Evolutionary conservation across 2,329 filamentous ascomycete species (phyloP), one percentile per base, ranked within the genome.

Genomic region (Epichloe sp.): DNA sequence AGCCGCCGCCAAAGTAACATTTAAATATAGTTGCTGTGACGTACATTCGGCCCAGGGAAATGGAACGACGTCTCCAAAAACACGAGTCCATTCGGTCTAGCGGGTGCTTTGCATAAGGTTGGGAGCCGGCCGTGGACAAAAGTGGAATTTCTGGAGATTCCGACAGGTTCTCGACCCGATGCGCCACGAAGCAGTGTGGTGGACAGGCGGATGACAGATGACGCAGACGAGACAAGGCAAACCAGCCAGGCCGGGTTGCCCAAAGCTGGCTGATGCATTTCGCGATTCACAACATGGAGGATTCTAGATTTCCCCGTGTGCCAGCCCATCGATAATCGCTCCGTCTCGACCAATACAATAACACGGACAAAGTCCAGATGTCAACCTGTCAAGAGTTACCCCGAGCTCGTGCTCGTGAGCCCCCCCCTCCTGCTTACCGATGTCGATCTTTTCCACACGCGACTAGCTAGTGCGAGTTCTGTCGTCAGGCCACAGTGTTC

Each of bases 91-190:
- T 19, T 42, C 40, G 40, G 40, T 19, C 26, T 26, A 26, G 21
- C 19, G 26, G 42, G 42, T 44, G 42, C 19, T 44, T 44, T 41
- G 37, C 47, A 48, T 17, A 21, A 14, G 37, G 37, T 41, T 31
- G 37, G 23, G 47, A 21, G 35, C 36, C 34, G 31, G 12, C 36
- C n/a, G 38, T 31, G 21, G 19, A 19, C 21, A 11, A 36, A 23
- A 19, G 45, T 47, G 45, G 50, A 45, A 14, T 37, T 35, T 47
- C 21, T 45, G 3, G 35, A 44, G 45, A 45, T 42, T 52, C 50
- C 34, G 34, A 17, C 17, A 26, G 42, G 43, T 58, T 58, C 55
- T 57, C 46, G 55, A 57, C 54, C 49, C 52, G 23, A 23, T 42
- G 52, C 52, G 52, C 54, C 50, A 50, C 47, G 43, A 37, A 47